phyloP scores from a whole-genome alignment of 495 filamentous ascomycete genomes.

The Viridothelium virens region DNA sequence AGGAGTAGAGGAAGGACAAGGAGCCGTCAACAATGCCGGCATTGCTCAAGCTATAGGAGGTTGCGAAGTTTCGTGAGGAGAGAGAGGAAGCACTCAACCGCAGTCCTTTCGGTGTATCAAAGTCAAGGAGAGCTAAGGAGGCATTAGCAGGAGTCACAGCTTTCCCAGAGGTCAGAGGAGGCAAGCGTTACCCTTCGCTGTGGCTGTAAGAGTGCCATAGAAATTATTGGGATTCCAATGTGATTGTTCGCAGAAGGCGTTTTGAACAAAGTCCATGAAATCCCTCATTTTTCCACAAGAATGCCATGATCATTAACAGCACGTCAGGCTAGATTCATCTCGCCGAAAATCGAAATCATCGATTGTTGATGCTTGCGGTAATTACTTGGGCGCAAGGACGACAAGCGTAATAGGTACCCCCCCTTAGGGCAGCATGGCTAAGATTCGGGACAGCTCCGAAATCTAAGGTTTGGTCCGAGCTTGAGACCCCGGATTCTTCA shows the following conservation, averaged over 20 bases:
- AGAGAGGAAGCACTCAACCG: constrained; percentile 83
- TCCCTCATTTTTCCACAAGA: constrained; percentile 59
- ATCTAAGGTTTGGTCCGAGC: constrained; percentile 6
- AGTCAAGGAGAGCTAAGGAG: constrained; percentile 66
- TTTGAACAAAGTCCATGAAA: constrained; percentile 97
- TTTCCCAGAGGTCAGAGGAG: constrained; percentile 13
- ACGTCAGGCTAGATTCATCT: not conserved
- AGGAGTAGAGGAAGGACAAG: constrained; percentile 83
- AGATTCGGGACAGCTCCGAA: not conserved
- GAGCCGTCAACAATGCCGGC: constrained; percentile 84
- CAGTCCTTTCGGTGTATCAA: constrained; percentile 69
- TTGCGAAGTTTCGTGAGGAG: constrained; percentile 81
- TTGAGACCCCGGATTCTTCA: not conserved
- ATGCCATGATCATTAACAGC: not conserved
- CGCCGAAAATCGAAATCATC: not conserved
- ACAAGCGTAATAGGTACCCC: too few species aligned
- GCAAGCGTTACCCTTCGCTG: constrained; percentile 59
- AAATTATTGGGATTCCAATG: constrained; percentile 90
- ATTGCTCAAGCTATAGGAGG: constrained; percentile 78
- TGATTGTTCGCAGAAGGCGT: constrained; percentile 79
- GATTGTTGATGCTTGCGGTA: not conserved
- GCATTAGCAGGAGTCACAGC: not conserved
- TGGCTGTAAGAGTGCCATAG: constrained; percentile 80
- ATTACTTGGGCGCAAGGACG: too few species aligned
- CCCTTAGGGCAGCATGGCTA: not conserved